Evolutionary conservation across 345 rosid species (phyloP), one percentile per base, ranked within the genome.

Genomic region (Melaleuca alternifolia): DNA sequence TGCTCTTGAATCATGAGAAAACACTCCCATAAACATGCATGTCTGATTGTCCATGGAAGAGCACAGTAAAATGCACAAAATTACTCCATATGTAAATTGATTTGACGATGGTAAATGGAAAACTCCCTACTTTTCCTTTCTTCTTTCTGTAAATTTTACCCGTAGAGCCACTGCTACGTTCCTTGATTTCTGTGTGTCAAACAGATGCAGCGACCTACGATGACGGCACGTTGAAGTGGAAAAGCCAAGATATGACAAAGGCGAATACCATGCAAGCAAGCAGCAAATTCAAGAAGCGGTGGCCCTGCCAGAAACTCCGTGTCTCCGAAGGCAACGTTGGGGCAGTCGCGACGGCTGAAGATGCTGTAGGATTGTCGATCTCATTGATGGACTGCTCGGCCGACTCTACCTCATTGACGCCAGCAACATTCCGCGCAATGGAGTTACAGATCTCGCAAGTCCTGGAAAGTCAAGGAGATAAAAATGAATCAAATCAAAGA

Each of bases 391-490:
- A 87, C 85, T 89, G 96, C 88, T 90, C 94, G 7, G 86, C 82
- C 6, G 87, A 30, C 84, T 91, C 95, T 14, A 83, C 83, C 85
- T 96, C 99, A 54, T 54, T 89, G 44, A 89, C 89, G 52, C 91
- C 94, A 16, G 91, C 91, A 21, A 97, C 95, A 86, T 97, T 97
- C 86, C 90, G 90, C 1, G 98, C 99, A 18, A 93, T 37, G 53
- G 99, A 93, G 84, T 95, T 92, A 85, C 99, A 97, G 54, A 97
- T 95, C 96, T 97, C 99, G 57, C 99, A 97, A 51, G 90, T 92
- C 95, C 98, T 97, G 85, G 23, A 52, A 87, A 71, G 46, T 41
- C 79, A 71, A 37, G 79, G 13, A 37, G 48, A 37, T 71, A 13
- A 71, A 71, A 71, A 71, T 37, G 23, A 71, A 71, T 65, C 24